These are phyloP conservation scores for Yamadazyma sp. DNA, from an alignment of 1,139 yeast species.

Conservation along the genomic window DNA sequence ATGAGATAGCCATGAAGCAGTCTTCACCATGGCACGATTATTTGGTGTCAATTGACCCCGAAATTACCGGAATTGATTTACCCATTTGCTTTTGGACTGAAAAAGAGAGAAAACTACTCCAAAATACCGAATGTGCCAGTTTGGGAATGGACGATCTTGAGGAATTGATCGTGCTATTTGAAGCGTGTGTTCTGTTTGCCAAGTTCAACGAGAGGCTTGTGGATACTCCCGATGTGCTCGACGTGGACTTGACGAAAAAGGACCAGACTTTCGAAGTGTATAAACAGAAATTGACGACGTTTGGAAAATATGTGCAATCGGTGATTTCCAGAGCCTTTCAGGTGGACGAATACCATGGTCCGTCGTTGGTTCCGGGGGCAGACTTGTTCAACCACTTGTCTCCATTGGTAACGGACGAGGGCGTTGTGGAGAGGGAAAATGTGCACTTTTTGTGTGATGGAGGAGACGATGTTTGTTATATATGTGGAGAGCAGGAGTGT, in stretches of 20 bases:
- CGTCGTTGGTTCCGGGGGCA: slow-evolving; percentile 86
- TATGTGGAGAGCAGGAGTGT: slow-evolving; percentile 72
- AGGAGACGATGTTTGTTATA: slow-evolving; percentile 66
- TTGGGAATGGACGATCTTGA: slow-evolving; percentile 60
- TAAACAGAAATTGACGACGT: slow-evolving; percentile 30
- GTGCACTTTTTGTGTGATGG: slow-evolving; percentile 75
- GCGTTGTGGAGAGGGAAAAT: slow-evolving; percentile 42
- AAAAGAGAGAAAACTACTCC: slow-evolving; percentile 44
- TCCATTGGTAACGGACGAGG: slow-evolving; percentile 19
- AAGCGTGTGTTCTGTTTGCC: slow-evolving; percentile 54
- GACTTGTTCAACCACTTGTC: slow-evolving; percentile 80
- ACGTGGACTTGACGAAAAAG: slow-evolving; percentile 12
- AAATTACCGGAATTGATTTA: slow-evolving; percentile 24
- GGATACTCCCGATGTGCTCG: slow-evolving; percentile 40
- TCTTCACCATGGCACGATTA: slow-evolving; percentile 78
- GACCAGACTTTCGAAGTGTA: slow-evolving; percentile 14
- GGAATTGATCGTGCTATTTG: slow-evolving; percentile 58
- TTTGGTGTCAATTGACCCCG: slow-evolving; percentile 53
- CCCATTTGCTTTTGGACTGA: slow-evolving; percentile 72
- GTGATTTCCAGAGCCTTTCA: slow-evolving; percentile 80
- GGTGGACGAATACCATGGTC: slow-evolving; percentile 71
- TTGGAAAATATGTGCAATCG: slow-evolving; percentile 54
- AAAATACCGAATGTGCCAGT: slow-evolving; percentile 67
- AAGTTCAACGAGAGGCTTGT: slow-evolving; percentile 23
- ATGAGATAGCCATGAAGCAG: slow-evolving; percentile 54